Evolutionary conservation across 129 eudicot species (phyloP).

Genomic region (Arctium minus): DNA sequence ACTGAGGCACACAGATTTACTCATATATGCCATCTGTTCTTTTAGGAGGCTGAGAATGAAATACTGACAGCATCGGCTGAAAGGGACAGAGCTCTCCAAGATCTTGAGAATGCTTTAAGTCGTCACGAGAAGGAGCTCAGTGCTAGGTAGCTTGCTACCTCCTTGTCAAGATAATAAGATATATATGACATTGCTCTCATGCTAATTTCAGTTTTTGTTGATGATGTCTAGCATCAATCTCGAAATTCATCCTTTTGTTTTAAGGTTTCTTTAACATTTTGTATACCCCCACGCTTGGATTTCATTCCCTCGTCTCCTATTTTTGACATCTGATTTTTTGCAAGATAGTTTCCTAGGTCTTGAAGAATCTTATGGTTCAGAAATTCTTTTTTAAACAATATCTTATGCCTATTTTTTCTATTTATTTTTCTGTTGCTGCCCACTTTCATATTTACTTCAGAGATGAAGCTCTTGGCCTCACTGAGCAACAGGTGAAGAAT

Average conservation of each 20-base stretch:
- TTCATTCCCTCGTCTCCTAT: background rate
- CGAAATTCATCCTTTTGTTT: background rate
- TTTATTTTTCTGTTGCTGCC: background rate
- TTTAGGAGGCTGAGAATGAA: slow-evolving; percentile 93
- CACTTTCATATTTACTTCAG: slow-evolving; percentile 38
- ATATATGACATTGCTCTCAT: background rate
- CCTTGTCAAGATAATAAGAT: background rate
- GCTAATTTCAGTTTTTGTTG: background rate
- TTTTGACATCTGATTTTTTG: slow-evolving; percentile 2
- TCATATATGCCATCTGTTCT: slow-evolving; percentile 5
- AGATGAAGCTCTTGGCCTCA: slow-evolving; percentile 61
- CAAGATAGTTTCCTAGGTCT: background rate
- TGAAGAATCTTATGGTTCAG: background rate
- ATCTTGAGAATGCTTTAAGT: slow-evolving; percentile 64
- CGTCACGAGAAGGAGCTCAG: slow-evolving; percentile 61
- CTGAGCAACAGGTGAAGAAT: slow-evolving; percentile 66
- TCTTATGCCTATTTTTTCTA: background rate
- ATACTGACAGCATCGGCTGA: slow-evolving; percentile 52
- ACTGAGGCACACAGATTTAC: slow-evolving; percentile 6
- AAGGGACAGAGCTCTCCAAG: slow-evolving; percentile 77
- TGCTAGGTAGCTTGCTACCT: slow-evolving; percentile 45
- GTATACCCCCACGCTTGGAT: background rate
- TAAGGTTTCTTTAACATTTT: background rate
- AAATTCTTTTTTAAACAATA: background rate
- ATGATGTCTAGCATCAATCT: background rate